Evolutionary conservation across 2,329 filamentous ascomycete species (phyloP).

Genomic region (Daldinia sp.): DNA sequence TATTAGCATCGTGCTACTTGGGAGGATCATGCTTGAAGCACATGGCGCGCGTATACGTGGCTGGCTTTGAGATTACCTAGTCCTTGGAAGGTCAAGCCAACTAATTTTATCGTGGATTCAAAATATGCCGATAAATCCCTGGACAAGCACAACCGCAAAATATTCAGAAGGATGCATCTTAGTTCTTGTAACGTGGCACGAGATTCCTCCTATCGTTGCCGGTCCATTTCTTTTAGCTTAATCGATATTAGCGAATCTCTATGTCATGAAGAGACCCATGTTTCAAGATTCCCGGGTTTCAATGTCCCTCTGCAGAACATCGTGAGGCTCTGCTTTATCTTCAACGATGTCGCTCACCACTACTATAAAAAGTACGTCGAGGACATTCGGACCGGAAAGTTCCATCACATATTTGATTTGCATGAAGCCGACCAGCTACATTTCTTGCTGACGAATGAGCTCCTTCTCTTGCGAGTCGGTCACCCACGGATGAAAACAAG

Average conservation of each 20-base stretch:
- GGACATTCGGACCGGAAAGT: neutral
- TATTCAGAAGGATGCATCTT: slow-evolving; percentile 40
- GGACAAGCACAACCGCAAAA: slow-evolving; percentile 42
- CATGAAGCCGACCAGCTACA: slow-evolving; percentile 17
- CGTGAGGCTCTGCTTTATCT: slow-evolving; percentile 35
- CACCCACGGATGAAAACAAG: slow-evolving; percentile 23
- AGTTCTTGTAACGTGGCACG: slow-evolving; percentile 48
- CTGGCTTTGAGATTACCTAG: slow-evolving; percentile 17
- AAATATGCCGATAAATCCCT: slow-evolving; percentile 19
- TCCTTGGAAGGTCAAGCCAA: slow-evolving; percentile 15
- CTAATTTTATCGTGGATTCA: slow-evolving; percentile 21
- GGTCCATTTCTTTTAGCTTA: slow-evolving; percentile 31
- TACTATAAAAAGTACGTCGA: neutral
- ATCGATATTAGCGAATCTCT: slow-evolving; percentile 25
- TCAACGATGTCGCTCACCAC: slow-evolving; percentile 6
- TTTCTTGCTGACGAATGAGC: slow-evolving; percentile 36
- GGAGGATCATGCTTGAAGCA: slow-evolving; percentile 28
- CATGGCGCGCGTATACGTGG: slow-evolving; percentile 40
- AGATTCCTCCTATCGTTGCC: slow-evolving; percentile 42
- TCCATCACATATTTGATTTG: neutral
- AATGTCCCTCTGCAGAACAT: slow-evolving; percentile 6
- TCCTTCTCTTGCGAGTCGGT: slow-evolving; percentile 22
- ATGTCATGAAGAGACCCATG: slow-evolving; percentile 12
- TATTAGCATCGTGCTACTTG: slow-evolving; percentile 32
- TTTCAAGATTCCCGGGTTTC: slow-evolving; percentile 16